phyloP scores from a whole-genome alignment of 2,329 filamentous ascomycete genomes.

The Beauveria sp. region DNA sequence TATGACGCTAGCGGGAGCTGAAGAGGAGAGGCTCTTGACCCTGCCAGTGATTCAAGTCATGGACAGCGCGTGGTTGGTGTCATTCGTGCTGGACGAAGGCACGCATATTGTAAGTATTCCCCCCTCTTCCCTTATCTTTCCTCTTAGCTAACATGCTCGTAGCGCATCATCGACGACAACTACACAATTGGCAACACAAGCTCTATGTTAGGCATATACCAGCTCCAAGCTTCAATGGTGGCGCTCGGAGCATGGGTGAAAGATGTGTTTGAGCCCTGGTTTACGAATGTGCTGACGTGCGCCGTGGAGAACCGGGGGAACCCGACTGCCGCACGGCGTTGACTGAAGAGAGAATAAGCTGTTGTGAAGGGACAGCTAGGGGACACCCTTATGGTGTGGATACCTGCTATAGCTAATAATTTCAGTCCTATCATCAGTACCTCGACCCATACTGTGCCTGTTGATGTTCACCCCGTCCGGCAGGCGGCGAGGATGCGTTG shows the following conservation, averaged over 20 bases:
- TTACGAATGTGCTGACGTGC: background rate
- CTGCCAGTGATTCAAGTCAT: conserved; percentile 10
- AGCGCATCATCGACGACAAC: conserved; percentile 6
- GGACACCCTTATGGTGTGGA: too few relatives aligned
- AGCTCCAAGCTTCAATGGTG: conserved; percentile 10
- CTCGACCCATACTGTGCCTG: too few relatives aligned
- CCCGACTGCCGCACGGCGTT: too few relatives aligned
- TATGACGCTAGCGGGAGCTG: background rate
- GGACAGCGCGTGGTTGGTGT: conserved; percentile 4
- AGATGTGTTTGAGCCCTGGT: conserved; percentile 9
- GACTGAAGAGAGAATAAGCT: too few relatives aligned
- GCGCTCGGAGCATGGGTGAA: conserved; percentile 7
- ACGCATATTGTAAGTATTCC: conserved; percentile 8
- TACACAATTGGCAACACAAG: conserved; percentile 11
- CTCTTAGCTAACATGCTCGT: background rate
- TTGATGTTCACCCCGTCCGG: too few relatives aligned
- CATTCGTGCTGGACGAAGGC: conserved; percentile 9
- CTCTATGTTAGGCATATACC: conserved; percentile 6
- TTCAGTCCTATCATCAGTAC: too few relatives aligned
- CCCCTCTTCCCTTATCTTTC: background rate
- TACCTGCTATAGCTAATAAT: too few relatives aligned
- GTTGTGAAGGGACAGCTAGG: too few relatives aligned
- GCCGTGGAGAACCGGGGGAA: background rate
- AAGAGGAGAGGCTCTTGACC: conserved; percentile 2
- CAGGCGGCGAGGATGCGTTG: too few relatives aligned